Conservation (phyloP, 371 early-diverging fungal genomes). For the Chytridium lagenaria region DNA sequence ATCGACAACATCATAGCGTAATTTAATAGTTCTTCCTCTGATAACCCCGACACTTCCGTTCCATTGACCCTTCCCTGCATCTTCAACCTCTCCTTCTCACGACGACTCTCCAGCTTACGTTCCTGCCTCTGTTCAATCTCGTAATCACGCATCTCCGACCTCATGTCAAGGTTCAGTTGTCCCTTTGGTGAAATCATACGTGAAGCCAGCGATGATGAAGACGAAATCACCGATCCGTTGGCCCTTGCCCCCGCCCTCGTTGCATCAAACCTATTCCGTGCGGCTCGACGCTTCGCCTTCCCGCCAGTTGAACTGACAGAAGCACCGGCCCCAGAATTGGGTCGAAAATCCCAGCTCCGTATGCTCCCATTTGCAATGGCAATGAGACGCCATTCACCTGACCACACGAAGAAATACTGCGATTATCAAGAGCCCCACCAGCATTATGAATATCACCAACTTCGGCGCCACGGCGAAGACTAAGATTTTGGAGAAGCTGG, state of each 20-base stretch:
- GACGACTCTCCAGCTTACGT: slow-evolving; percentile 13
- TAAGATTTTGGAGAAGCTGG: slow-evolving; percentile 25
- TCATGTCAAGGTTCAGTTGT: slow-evolving; percentile 22
- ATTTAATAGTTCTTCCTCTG: slow-evolving; percentile 46
- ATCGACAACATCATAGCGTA: slow-evolving; percentile 47
- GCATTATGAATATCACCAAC: slow-evolving; percentile 11
- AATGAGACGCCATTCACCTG: slow-evolving; percentile 32
- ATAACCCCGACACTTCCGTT: slow-evolving; percentile 16
- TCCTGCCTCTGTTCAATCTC: slow-evolving; percentile 16
- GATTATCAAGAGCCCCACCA: slow-evolving; percentile 10
- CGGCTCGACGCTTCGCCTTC: slow-evolving; percentile 7
- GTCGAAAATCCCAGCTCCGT: slow-evolving; percentile 45
- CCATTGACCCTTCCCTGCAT: slow-evolving; percentile 34
- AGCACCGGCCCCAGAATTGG: background rate
- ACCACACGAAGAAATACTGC: slow-evolving; percentile 38
- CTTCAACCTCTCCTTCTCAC: slow-evolving; percentile 21
- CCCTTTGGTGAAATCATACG: slow-evolving; percentile 5
- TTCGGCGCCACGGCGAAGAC: slow-evolving; percentile 29
- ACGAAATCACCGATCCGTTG: too few relatives aligned
- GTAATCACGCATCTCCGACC: slow-evolving; percentile 16
- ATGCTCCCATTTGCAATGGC: slow-evolving; percentile 37
- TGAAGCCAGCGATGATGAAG: too few relatives aligned
- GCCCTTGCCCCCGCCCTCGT: too few relatives aligned
- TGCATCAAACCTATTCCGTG: background rate
- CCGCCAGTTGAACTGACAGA: background rate